phyloP scores from a whole-genome alignment of 371 early-diverging fungal species.

The Mortierella sp. region DNA sequence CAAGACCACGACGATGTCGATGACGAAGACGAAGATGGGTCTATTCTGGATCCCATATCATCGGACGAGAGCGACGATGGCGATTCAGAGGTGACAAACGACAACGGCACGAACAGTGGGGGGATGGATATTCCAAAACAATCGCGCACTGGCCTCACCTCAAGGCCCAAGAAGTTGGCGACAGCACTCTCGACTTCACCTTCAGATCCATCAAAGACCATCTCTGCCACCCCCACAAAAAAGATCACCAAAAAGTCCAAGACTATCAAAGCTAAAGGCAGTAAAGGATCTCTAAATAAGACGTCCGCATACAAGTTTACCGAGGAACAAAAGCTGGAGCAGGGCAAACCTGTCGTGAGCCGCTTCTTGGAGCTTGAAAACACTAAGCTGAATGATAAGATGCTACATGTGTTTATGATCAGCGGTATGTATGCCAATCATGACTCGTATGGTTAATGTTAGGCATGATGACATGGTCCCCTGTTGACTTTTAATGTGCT shows the following conservation, averaged over 20 bases:
- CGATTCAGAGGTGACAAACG: conserved; percentile 7
- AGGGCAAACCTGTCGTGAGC: conserved; percentile 48
- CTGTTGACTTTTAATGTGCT: neutral
- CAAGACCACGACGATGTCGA: conserved; percentile 6
- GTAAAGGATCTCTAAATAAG: conserved; percentile 34
- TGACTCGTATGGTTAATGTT: neutral
- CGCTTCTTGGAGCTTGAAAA: conserved; percentile 47
- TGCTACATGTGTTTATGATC: conserved; percentile 46
- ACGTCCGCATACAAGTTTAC: conserved; percentile 33
- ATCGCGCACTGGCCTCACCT: conserved; percentile 20
- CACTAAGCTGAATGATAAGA: conserved; percentile 50
- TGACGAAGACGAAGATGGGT: conserved; percentile 19
- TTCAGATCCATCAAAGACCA: conserved; percentile 25
- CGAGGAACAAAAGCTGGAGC: conserved; percentile 45
- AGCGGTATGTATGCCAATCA: conserved; percentile 20
- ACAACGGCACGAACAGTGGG: conserved; percentile 1
- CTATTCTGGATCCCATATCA: conserved; percentile 26
- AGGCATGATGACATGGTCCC: neutral
- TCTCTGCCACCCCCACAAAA: conserved; percentile 41
- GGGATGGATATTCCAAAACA: conserved; percentile 25
- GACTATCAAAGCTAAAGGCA: conserved; percentile 40
- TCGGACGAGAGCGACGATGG: conserved; percentile 50
- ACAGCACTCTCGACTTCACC: conserved; percentile 35
- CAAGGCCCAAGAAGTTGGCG: conserved; percentile 16
- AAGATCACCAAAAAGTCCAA: conserved; percentile 53